Conservation (phyloP, 345 rosid genomes). For the Streptanthus diversifolius region DNA sequence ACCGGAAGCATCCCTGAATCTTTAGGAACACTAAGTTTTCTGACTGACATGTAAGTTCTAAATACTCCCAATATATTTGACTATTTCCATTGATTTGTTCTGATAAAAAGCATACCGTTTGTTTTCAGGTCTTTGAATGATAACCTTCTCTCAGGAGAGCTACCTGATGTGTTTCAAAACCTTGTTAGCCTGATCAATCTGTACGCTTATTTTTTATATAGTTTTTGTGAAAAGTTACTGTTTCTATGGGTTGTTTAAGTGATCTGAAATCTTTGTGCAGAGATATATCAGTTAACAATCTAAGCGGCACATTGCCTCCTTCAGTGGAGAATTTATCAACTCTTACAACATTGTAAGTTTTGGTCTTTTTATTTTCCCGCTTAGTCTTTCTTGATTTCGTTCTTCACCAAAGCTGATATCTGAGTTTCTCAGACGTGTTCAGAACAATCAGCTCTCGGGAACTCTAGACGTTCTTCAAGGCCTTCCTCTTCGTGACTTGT, state of each 20-base stretch:
- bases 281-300: slow-evolving; percentile 76
- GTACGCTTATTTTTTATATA: slow-evolving; percentile 42
- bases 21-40: slow-evolving; percentile 51
- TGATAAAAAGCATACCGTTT: not conserved
- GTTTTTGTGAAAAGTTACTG: slow-evolving; percentile 4
- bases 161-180: slow-evolving; percentile 74
- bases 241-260: not conserved
- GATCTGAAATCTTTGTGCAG: slow-evolving; percentile 45
- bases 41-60: slow-evolving; percentile 64
- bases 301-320: slow-evolving; percentile 79
- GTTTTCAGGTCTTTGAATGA: slow-evolving; percentile 75
- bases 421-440: slow-evolving; percentile 67
- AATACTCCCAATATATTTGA: not conserved
- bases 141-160: slow-evolving; percentile 77
- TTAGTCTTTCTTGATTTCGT: not conserved
- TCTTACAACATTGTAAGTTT: slow-evolving; percentile 77
- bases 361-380: not conserved
- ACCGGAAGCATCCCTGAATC: slow-evolving; percentile 90
- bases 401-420: slow-evolving; percentile 36
- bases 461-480: slow-evolving; percentile 76
- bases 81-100: not conserved
- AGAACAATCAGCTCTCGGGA: slow-evolving; percentile 86
- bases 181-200: slow-evolving; percentile 73
- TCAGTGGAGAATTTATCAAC: slow-evolving; percentile 57
- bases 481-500: slow-evolving; percentile 86